Percentiles rank a stretch among this genome's conserved stretches.
Conservation (phyloP, 148 eudicot species). For the Rhododendron griersonianum region DNA sequence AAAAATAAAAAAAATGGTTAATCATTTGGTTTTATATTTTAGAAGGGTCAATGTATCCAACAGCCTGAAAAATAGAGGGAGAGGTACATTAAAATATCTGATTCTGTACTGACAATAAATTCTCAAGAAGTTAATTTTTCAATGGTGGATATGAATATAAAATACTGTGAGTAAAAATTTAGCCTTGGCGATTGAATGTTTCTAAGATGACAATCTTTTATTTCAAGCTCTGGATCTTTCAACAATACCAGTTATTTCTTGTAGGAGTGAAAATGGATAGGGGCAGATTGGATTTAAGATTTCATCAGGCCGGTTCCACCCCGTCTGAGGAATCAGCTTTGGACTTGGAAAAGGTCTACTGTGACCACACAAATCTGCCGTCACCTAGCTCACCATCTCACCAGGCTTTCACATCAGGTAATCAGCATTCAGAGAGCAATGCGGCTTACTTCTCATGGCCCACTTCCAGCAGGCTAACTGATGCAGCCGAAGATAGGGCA, state of each 20-base stretch:
- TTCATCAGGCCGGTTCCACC: constrained; percentile 32
- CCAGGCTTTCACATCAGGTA: constrained; percentile 35
- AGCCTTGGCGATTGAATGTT: background rate
- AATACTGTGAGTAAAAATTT: background rate
- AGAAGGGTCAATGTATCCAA: background rate
- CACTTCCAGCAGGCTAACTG: constrained; percentile 44
- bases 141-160: background rate
- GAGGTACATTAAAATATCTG: background rate
- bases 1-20: background rate
- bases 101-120: background rate
- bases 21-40: background rate
- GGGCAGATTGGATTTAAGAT: constrained; percentile 29
- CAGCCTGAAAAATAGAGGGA: background rate
- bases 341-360: constrained; percentile 43
- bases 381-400: constrained; percentile 27
- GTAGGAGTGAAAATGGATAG: constrained; percentile 25
- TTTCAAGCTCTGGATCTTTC: background rate
- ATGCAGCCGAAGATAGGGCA: constrained; percentile 61
- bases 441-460: constrained; percentile 75
- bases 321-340: constrained; percentile 49
- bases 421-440: constrained; percentile 52
- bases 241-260: background rate
- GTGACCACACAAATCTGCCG: constrained; percentile 18
- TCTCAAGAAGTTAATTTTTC: background rate
- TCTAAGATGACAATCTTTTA: background rate